A percentile compares a stretch with the other conserved stretches of the same genome.
Evolutionary conservation across 1,284 basidiomycete genomes (phyloP).

Genomic region (Apiotrichum akiyoshidainum): DNA sequence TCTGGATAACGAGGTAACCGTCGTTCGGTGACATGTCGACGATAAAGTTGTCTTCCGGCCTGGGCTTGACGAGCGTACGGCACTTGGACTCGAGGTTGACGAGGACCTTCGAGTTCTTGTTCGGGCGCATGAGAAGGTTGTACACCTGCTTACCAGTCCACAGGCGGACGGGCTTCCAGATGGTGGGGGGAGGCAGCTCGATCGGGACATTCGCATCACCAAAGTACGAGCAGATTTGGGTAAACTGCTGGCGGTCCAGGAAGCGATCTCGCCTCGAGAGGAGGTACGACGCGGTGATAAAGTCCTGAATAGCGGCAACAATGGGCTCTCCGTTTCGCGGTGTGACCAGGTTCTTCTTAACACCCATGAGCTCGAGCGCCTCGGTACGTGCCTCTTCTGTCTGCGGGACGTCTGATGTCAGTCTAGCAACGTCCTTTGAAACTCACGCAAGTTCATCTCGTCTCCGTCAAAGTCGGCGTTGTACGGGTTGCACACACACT

Average conservation of each 20-base stretch:
- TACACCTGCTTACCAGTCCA: conserved; percentile 99
- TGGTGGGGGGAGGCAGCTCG: conserved; percentile 90
- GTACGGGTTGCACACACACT: conserved; percentile 99
- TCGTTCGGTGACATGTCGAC: conserved; percentile 93
- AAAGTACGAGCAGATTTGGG: conserved; percentile 93
- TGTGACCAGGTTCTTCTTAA: conserved; percentile 96
- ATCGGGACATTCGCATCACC: conserved; percentile 88
- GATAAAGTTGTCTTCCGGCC: conserved; percentile 54
- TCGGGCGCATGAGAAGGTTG: conserved; percentile 93
- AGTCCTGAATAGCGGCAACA: conserved; percentile 96
- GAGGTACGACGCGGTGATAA: conserved; percentile 95
- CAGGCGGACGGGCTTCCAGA: conserved; percentile 85
- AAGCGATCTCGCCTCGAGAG: conserved; percentile 90
- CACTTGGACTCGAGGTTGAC: conserved; percentile 98
- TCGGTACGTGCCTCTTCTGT: conserved; percentile 98
- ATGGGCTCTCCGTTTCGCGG: conserved; percentile 97
- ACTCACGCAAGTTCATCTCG: conserved; percentile 97
- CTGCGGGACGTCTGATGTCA: conserved; percentile 80
- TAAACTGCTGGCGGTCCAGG: conserved; percentile 91
- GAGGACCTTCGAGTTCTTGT: conserved; percentile 73
- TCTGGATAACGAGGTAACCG: conserved; percentile 95
- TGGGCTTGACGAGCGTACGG: conserved; percentile 84
- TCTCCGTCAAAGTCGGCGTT: conserved; percentile 99
- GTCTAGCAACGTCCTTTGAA: not conserved
- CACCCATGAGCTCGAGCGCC: conserved; percentile 95